Percentiles rank a stretch among this genome's conserved stretches.
Conservation (phyloP, 108 stramenopile genomes). For the Skeletonema marinoi region DNA sequence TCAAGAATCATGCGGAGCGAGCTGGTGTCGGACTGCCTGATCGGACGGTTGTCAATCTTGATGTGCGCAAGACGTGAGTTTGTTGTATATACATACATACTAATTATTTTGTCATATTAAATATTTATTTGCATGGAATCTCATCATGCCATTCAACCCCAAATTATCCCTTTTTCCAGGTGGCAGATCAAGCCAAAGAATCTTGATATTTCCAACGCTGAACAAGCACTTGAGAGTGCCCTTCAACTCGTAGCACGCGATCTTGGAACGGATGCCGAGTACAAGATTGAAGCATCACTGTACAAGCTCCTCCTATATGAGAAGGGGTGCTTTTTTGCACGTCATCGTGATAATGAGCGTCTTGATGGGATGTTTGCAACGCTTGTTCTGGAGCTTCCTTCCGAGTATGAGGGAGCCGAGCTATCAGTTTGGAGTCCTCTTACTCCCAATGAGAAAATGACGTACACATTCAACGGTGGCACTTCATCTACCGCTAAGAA, state of each 20-base stretch:
- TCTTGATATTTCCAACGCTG: slow-evolving; percentile 16
- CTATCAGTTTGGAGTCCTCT: slow-evolving; percentile 24
- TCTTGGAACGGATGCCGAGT: slow-evolving; percentile 18
- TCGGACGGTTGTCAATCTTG: slow-evolving; percentile 21
- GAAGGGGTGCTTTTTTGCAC: slow-evolving; percentile 42
- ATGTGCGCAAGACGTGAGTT: slow-evolving; percentile 30
- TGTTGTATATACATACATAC: neutral
- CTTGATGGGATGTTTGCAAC: slow-evolving; percentile 54
- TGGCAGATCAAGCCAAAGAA: slow-evolving; percentile 25
- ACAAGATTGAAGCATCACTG: slow-evolving; percentile 29
- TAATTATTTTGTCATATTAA: too few species aligned
- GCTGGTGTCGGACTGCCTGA: slow-evolving; percentile 30
- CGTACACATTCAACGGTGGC: slow-evolving; percentile 13
- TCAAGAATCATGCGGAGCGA: slow-evolving; percentile 19
- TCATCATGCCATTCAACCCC: neutral
- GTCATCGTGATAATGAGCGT: slow-evolving; percentile 46
- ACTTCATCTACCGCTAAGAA: neutral
- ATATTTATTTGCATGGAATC: neutral
- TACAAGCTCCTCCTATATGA: slow-evolving; percentile 55
- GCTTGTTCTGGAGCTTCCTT: slow-evolving; percentile 39
- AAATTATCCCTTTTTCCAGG: neutral
- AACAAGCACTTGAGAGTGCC: slow-evolving; percentile 11
- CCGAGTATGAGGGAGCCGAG: slow-evolving; percentile 22
- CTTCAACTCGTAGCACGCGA: slow-evolving; percentile 18
- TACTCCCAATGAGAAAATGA: slow-evolving; percentile 19